phyloP scores from a whole-genome alignment of 2,329 filamentous ascomycete genomes.

The Fusarium chlamydosporum region DNA sequence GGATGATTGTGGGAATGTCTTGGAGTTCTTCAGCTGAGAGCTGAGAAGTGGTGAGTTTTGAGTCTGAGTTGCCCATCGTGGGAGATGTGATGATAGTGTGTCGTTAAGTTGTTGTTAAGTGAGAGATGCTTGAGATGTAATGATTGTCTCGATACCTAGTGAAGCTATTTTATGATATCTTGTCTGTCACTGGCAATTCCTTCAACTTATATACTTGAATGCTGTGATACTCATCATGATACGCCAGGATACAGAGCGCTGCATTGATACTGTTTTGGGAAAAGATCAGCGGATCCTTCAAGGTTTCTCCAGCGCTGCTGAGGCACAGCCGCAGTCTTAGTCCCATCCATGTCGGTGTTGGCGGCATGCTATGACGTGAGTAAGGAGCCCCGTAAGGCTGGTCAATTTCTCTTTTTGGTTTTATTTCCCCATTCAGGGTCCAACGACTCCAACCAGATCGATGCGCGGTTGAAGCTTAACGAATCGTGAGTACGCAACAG shows the following conservation, averaged over 20 bases:
- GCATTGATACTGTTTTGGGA: slow-evolving; percentile 12
- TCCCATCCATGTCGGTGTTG: slow-evolving; percentile 1
- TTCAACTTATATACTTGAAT: slow-evolving; percentile 18
- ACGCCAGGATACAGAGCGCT: slow-evolving; percentile 6
- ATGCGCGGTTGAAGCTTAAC: too few species aligned
- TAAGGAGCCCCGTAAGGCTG: slow-evolving; percentile 19
- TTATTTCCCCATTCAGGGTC: not conserved
- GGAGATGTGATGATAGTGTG: slow-evolving; percentile 5
- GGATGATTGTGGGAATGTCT: slow-evolving; percentile 27
- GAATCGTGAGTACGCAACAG: too few species aligned
- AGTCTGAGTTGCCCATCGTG: slow-evolving; percentile 41
- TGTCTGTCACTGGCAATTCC: not conserved
- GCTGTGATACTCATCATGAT: not conserved
- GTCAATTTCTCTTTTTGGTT: slow-evolving; percentile 3
- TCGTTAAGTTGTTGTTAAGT: not conserved
- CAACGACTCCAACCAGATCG: not conserved
- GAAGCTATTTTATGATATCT: not conserved
- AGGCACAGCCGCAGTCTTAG: slow-evolving; percentile 22
- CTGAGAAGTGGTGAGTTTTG: slow-evolving; percentile 25
- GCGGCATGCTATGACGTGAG: slow-evolving; percentile 16
- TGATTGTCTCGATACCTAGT: not conserved
- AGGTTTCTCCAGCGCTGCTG: slow-evolving; percentile 5
- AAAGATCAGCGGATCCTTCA: slow-evolving; percentile 4
- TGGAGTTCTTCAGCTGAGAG: slow-evolving; percentile 17
- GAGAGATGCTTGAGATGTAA: not conserved